Conservation (phyloP, 192 early-diverging fungal genomes). For the Podila verticillata region DNA sequence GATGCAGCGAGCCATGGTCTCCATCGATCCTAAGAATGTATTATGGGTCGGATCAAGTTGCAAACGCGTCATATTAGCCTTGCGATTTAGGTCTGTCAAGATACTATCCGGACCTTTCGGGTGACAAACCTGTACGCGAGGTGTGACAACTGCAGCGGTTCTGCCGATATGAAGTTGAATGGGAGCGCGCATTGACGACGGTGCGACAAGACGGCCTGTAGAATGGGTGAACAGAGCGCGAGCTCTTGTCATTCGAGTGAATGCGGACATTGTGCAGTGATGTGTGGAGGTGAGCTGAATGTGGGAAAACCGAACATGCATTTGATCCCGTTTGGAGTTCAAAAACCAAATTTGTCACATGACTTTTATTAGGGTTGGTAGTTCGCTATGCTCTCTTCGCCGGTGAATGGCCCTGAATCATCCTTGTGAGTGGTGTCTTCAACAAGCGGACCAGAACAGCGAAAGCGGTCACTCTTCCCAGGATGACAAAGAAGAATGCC, state of each 20-base stretch:
- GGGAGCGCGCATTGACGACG: slow-evolving; percentile 12
- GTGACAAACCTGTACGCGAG: slow-evolving; percentile 3
- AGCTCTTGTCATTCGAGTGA: slow-evolving; percentile 16
- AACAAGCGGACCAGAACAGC: slow-evolving; percentile 39
- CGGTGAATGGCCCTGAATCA: not conserved
- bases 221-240: slow-evolving; percentile 18
- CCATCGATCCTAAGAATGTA: slow-evolving; percentile 9
- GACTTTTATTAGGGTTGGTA: too few species aligned
- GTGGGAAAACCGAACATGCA: not conserved
- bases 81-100: too few species aligned
- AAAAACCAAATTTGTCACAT: too few species aligned
- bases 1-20: slow-evolving; percentile 32
- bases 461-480: slow-evolving; percentile 37
- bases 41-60: not conserved
- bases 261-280: slow-evolving; percentile 14
- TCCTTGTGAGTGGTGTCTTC: slow-evolving; percentile 19
- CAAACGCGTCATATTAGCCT: too few species aligned
- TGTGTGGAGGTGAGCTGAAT: not conserved
- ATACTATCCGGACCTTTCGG: too few species aligned
- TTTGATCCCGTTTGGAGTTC: too few species aligned
- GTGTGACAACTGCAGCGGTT: slow-evolving; percentile 4
- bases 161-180: slow-evolving; percentile 26
- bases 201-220: not conserved
- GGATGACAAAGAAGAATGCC: slow-evolving; percentile 45
- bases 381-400: too few species aligned